Percentiles rank a stretch among this genome's conserved stretches.
These are phyloP conservation scores for Penicillium sp. DNA, from an alignment of 2,329 filamentous ascomycete species.

Conservation along the genomic window DNA sequence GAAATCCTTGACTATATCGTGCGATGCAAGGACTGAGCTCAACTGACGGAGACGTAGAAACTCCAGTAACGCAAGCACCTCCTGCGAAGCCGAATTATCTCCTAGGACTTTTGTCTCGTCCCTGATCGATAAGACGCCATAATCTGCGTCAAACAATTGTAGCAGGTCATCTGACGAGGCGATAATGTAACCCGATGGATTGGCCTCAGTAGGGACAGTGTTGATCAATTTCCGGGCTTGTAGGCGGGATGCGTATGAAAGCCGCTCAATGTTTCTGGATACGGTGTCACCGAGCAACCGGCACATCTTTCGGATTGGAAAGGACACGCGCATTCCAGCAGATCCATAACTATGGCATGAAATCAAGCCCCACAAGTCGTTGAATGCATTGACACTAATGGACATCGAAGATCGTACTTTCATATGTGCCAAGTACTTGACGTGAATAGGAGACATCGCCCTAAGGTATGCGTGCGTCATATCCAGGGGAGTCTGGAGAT, in stretches of 20 bases:
- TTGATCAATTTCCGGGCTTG: constrained; percentile 88
- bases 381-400: constrained; percentile 83
- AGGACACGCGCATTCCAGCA: constrained; percentile 82
- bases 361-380: constrained; percentile 83
- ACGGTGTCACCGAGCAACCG: constrained; percentile 81
- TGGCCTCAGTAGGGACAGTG: constrained; percentile 75
- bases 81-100: constrained; percentile 70
- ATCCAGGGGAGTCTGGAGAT: constrained; percentile 67
- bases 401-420: constrained; percentile 92
- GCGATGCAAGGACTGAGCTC: constrained; percentile 73
- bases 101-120: constrained; percentile 89
- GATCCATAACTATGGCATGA: constrained; percentile 84
- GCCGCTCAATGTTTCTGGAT: constrained; percentile 79
- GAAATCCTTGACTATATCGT: constrained; percentile 73
- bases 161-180: constrained; percentile 83
- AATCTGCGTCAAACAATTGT: constrained; percentile 82
- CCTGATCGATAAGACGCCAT: constrained; percentile 76
- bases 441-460: constrained; percentile 78
- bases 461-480: constrained; percentile 81
- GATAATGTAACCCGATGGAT: constrained; percentile 85
- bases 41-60: constrained; percentile 76
- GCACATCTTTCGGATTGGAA: constrained; percentile 90
- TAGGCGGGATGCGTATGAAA: constrained; percentile 80
- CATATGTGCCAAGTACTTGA: constrained; percentile 88
- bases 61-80: constrained; percentile 79